Percentiles rank a stretch among this genome's conserved stretches.
These are phyloP conservation scores for Lachnellula subtilissima DNA, from an alignment of 2,329 filamentous ascomycete genomes.

Conservation along the genomic window DNA sequence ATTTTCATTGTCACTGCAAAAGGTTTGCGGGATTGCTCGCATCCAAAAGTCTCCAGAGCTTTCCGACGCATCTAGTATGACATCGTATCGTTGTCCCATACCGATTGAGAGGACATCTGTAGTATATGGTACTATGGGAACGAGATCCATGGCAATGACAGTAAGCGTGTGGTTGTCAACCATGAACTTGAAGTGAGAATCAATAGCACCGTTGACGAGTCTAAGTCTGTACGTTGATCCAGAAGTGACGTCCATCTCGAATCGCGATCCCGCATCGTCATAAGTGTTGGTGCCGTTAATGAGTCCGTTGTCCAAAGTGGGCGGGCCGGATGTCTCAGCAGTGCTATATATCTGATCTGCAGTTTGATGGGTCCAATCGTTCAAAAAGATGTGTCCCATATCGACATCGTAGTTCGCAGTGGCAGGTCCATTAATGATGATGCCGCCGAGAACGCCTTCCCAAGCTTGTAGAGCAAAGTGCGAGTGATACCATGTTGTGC, in stretches of 20 bases:
- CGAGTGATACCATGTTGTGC: conserved; percentile 56
- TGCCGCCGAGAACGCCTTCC: conserved; percentile 54
- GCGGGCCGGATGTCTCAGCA: conserved; percentile 19
- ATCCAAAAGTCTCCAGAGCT: conserved; percentile 50
- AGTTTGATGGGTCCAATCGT: conserved; percentile 29
- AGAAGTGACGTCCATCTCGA: conserved; percentile 33
- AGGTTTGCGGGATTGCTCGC: conserved; percentile 48
- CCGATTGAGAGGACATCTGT: background rate
- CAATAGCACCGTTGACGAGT: conserved; percentile 41
- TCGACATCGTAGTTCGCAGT: conserved; percentile 57
- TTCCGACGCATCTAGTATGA: conserved; percentile 2
- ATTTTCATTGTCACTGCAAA: conserved; percentile 54
- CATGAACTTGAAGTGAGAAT: conserved; percentile 40
- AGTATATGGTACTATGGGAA: conserved; percentile 4
- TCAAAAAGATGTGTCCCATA: conserved; percentile 44
- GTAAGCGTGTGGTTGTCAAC: conserved; percentile 49
- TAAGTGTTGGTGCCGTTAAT: conserved; percentile 26
- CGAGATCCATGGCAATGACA: conserved; percentile 55
- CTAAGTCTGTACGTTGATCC: conserved; percentile 42
- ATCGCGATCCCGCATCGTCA: conserved; percentile 19
- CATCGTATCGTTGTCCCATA: conserved; percentile 7
- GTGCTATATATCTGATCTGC: conserved; percentile 17
- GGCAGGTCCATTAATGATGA: conserved; percentile 57
- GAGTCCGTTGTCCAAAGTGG: conserved; percentile 29
- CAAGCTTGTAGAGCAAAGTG: conserved; percentile 47